Base-by-base conservation (phyloP, 192 early-diverging fungal genomes). In the Umbelopsis sp. region DNA sequence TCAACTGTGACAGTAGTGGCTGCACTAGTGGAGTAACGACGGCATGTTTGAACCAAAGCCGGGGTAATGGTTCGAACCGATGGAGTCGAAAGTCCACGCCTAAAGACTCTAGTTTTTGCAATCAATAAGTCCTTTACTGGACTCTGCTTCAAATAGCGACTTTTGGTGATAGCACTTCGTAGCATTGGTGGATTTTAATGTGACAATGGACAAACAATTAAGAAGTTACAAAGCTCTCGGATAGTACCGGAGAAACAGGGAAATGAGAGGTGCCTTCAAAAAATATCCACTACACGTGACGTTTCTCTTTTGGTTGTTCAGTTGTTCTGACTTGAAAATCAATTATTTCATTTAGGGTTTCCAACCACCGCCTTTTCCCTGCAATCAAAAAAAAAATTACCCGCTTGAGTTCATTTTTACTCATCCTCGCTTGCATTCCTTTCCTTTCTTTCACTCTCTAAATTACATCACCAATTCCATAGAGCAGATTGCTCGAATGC, bases 401-500 rank as follows among this genome's bases (percentile, higher is more conserved):
- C 56, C 29, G 4, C 26, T 62, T 31, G 16, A 7, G 21, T 26
- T 26, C 25, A 24, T 24, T 53, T 31, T 20, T 20, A 1, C 17
- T 62, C 56, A 34, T 34, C 56, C 26, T 32, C 26, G 29, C 29
- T 36, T 16, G 31, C 56, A 62, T 62, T 62, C 56, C 56, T 62
- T 62, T 62, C 20, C 56, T 20, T 34, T 62, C 56, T 32, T 62
- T 34, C 29, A 17, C 31, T 62, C 7, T n/a, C 31, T 31, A 14
- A 4, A 62, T 29, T 16, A 20, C 0, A 11, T 29, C 12, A 11
- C 31, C 17, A 14, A 2, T 62, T 31, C 16, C 11, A 17, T 17
- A 62, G 56, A 62, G 56, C 56, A 32, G 31, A 29, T 32, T 31
- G 56, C 56, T 62, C 56, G 56, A 62, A 62, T 62, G 56, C 56